Conservation (phyloP, 2,329 filamentous ascomycete species). For the Epichloe baconii region DNA sequence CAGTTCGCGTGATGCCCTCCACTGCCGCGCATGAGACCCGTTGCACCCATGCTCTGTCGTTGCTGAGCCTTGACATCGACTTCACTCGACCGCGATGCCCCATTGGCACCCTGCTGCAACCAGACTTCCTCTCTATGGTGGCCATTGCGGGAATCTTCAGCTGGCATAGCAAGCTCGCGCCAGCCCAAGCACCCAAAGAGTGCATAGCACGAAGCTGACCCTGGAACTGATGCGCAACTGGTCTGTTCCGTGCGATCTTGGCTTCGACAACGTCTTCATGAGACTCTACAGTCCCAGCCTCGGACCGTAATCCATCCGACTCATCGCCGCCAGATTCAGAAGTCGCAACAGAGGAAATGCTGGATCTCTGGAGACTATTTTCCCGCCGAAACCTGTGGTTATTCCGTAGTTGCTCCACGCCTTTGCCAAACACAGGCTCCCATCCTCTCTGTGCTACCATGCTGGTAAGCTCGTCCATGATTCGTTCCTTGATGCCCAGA, state of each 20-base stretch:
- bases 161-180: conserved; percentile 56
- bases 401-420: conserved; percentile 38
- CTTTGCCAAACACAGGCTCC: conserved; percentile 62
- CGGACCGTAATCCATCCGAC: conserved; percentile 9
- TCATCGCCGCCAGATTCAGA: conserved; percentile 14
- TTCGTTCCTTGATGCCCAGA: conserved; percentile 63
- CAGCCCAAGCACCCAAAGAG: conserved; percentile 60
- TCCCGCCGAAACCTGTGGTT: conserved; percentile 28
- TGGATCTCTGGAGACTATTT: conserved; percentile 9
- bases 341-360: conserved; percentile 11
- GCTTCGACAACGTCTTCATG: conserved; percentile 22
- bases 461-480: conserved; percentile 59
- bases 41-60: conserved; percentile 51
- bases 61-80: conserved; percentile 44
- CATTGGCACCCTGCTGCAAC: conserved; percentile 50
- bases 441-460: conserved; percentile 61
- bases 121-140: conserved; percentile 61
- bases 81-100: conserved; percentile 47
- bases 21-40: conserved; percentile 28
- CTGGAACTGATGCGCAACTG: conserved; percentile 30
- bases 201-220: conserved; percentile 54
- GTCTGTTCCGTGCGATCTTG: conserved; percentile 22
- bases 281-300: conserved; percentile 12
- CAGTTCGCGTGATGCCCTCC: conserved; percentile 35
- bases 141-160: conserved; percentile 57